These are phyloP conservation scores for Fusarium staphyleae DNA, from an alignment of 2,329 filamentous ascomycete genomes.

Conservation along the genomic window DNA sequence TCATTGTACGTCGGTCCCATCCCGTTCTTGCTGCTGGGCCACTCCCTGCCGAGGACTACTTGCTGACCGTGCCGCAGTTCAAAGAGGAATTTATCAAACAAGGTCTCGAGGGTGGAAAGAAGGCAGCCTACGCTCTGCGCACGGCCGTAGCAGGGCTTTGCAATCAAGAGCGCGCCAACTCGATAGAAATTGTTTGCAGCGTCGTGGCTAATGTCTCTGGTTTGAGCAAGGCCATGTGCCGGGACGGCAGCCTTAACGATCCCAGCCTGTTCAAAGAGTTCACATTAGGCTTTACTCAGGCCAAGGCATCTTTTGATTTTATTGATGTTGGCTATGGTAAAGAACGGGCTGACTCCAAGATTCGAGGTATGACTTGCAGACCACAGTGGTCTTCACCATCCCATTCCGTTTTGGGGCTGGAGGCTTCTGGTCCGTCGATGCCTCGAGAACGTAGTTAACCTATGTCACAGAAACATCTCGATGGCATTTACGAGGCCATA, in stretches of 20 bases:
- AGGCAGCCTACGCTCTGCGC: slow-evolving; percentile 58
- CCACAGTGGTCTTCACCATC: not conserved
- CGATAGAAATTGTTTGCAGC: slow-evolving; percentile 63
- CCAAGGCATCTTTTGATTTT: slow-evolving; percentile 67
- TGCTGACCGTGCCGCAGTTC: slow-evolving; percentile 54
- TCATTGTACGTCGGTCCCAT: slow-evolving; percentile 55
- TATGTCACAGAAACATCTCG: slow-evolving; percentile 53
- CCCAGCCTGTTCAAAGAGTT: slow-evolving; percentile 62
- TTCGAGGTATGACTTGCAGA: slow-evolving; percentile 56
- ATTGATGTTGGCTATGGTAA: slow-evolving; percentile 67
- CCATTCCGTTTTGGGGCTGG: not conserved
- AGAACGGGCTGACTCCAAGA: slow-evolving; percentile 65
- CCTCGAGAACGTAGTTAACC: slow-evolving; percentile 12
- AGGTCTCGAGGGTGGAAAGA: slow-evolving; percentile 63
- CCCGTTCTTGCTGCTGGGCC: not conserved
- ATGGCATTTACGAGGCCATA: slow-evolving; percentile 66
- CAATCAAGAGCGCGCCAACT: slow-evolving; percentile 52
- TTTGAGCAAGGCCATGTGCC: slow-evolving; percentile 58
- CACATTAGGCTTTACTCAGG: slow-evolving; percentile 65
- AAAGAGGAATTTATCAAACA: slow-evolving; percentile 61
- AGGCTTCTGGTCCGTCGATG: too few species aligned
- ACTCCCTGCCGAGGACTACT: not conserved
- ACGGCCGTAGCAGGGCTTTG: slow-evolving; percentile 54
- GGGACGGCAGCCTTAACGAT: slow-evolving; percentile 55
- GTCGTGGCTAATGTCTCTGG: slow-evolving; percentile 62